Conservation (phyloP, 1,139 yeast species). For the Chernovozyma aurita region DNA sequence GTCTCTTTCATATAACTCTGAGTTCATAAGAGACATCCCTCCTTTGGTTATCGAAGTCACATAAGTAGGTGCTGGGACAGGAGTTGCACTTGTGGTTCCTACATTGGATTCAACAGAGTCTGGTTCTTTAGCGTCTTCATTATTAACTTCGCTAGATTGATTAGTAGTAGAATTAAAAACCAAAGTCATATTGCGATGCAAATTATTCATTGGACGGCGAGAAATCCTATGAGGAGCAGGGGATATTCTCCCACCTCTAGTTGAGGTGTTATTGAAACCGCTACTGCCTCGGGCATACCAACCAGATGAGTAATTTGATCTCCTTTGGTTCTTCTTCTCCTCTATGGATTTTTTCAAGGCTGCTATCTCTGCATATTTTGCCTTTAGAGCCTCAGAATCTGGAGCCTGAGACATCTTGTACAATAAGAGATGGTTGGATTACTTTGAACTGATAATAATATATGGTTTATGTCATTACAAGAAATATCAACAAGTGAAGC, state of each 20-base stretch:
- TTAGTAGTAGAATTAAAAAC: constrained; percentile 14
- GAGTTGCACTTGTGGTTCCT: neutral
- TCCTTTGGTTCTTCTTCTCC: constrained; percentile 11
- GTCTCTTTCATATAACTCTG: constrained; percentile 30
- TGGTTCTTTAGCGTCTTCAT: neutral
- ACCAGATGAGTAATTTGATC: neutral
- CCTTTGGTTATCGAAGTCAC: constrained; percentile 20
- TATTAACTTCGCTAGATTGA: neutral
- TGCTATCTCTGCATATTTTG: constrained; percentile 32
- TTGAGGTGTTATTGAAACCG: constrained; percentile 9
- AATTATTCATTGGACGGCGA: constrained; percentile 8
- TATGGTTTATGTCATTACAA: too few species aligned
- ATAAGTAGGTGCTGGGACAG: constrained; percentile 5
- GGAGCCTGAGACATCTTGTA: constrained; percentile 4
- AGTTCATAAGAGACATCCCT: constrained; percentile 35
- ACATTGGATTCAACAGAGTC: neutral
- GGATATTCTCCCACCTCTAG: constrained; percentile 5
- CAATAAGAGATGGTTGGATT: too few species aligned
- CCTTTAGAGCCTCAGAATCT: constrained; percentile 20
- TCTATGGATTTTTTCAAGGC: constrained; percentile 26
- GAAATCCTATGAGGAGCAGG: constrained; percentile 11
- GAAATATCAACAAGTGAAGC: too few species aligned
- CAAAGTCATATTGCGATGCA: constrained; percentile 22
- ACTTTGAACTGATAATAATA: too few species aligned
- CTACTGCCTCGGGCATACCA: constrained; percentile 7